Base-by-base conservation (phyloP, 768 basidiomycete genomes). In the Brasilioporus rufonigricans region DNA sequence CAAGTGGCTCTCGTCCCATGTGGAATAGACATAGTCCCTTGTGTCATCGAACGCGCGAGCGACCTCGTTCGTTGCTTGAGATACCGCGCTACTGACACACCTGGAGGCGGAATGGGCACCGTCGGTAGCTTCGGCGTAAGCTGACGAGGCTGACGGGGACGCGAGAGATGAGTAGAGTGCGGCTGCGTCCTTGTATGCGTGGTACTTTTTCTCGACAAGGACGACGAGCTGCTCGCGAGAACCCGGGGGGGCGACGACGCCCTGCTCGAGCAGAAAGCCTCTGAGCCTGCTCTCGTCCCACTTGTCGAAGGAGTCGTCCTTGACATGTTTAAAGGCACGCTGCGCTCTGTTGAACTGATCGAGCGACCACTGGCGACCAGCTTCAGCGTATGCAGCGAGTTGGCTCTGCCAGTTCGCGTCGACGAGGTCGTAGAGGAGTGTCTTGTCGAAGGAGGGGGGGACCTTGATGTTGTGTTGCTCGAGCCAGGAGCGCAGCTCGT, bases 221-320 rank as follows among this genome's bases (percentile, higher is more conserved):
- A 88, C 73, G 21, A 89, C 76, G 21, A 98, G 83, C 63, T 93
- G 82, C 65, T 97, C 95, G 52, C 80, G 78, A 3, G 85, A 85
- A 2, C 89, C 87, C 27, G 81, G 79, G 14, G 95, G 94, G 7
- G 86, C 81, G 47, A 98, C 83, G 56, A 96, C 77, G 39, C 94
- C 94, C 61, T 96, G 88, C 64, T 90, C 82, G 50, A 97, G 81
- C 12, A 98, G 77, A 73, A 88, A 96, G 58, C 89, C 77, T 64
- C 94, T 83, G 21, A 97, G 77, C 27, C 79, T 79, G 13, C 83
- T 85, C 64, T 98, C 94, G 67, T 90, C 84, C 93, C 93, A 98
- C 1, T 77, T 74, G 57, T 94, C 89, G 57, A 91, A 86, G 10
- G 83, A 70, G 23, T 78, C 71, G 3, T 85, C 83, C 53, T 81